These are phyloP conservation scores for Emiliania huxleyi DNA, from an alignment of 78 protist genomes.

Conservation along the genomic window DNA sequence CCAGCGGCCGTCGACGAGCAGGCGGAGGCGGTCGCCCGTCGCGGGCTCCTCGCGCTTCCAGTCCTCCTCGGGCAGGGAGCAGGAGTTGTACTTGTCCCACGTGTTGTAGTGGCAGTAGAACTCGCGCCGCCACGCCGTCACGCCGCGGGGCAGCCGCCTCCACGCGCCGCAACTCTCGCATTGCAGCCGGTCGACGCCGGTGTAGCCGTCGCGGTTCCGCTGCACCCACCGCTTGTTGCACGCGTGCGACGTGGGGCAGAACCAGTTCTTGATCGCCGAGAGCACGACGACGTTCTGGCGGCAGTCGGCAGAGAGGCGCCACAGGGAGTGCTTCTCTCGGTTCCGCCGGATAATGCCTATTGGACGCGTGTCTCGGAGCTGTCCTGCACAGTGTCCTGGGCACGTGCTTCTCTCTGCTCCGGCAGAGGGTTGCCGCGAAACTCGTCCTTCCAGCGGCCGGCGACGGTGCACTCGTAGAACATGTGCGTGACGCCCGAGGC, in stretches of 20 bases:
- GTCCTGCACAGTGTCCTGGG: no score
- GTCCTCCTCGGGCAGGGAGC: background rate
- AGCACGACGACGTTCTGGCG: background rate
- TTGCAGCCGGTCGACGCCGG: background rate
- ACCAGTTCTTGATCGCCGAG: background rate
- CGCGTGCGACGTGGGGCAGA: background rate
- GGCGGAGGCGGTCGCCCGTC: background rate
- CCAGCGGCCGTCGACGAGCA: background rate
- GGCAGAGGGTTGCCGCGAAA: no score
- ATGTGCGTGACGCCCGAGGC: background rate
- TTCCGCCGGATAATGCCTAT: background rate
- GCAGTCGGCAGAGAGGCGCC: background rate
- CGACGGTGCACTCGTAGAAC: slow-evolving; percentile 23
- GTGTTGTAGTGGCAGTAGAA: background rate
- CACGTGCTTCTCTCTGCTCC: no score
- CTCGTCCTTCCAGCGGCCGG: background rate
- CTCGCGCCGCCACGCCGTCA: background rate
- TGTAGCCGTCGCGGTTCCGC: background rate
- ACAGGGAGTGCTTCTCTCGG: background rate
- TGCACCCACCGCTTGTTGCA: background rate
- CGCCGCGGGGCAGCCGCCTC: background rate
- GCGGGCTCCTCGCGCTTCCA: background rate
- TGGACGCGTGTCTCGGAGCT: no score
- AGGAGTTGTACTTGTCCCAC: background rate
- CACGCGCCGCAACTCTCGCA: background rate